These are phyloP conservation scores for Melastoma malabathricum DNA, from an alignment of 345 rosid species.

Conservation along the genomic window DNA sequence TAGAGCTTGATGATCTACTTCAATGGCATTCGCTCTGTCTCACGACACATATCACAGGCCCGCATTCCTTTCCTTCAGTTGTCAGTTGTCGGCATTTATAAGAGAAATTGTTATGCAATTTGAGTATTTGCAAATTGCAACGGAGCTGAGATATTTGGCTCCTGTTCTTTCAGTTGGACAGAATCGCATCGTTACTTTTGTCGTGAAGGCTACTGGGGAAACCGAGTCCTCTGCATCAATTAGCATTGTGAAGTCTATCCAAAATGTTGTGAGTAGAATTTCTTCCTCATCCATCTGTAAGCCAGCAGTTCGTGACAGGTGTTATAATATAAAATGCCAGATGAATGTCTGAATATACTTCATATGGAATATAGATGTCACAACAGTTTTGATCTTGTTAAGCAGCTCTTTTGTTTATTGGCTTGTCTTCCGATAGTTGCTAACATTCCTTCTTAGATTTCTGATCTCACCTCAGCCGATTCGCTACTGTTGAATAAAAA, in stretches of 20 bases:
- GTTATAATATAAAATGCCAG: not conserved
- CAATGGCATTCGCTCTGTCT: too few species aligned
- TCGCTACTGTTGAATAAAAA: not conserved
- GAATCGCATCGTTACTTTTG: slow-evolving; percentile 17
- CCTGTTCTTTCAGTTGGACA: slow-evolving; percentile 25
- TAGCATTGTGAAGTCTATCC: slow-evolving; percentile 39
- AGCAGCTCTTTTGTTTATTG: too few species aligned
- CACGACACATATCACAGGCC: too few species aligned
- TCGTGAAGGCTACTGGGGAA: slow-evolving; percentile 45
- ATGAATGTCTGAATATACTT: not conserved
- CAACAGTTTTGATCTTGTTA: too few species aligned
- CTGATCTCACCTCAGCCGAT: not conserved
- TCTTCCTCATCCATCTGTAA: not conserved
- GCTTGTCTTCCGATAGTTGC: too few species aligned
- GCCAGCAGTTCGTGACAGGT: not conserved
- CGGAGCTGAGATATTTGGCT: not conserved
- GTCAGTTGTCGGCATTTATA: not conserved
- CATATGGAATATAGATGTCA: not conserved
- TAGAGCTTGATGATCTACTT: too few species aligned
- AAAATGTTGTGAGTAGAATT: slow-evolving; percentile 43
- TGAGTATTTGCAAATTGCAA: not conserved
- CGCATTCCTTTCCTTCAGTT: too few species aligned
- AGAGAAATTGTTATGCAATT: slow-evolving; percentile 7
- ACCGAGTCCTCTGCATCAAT: slow-evolving; percentile 55
- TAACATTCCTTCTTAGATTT: not conserved